Evolutionary conservation across 441 rosid species (phyloP).

Genomic region (Euphorbia schlechtendalii): DNA sequence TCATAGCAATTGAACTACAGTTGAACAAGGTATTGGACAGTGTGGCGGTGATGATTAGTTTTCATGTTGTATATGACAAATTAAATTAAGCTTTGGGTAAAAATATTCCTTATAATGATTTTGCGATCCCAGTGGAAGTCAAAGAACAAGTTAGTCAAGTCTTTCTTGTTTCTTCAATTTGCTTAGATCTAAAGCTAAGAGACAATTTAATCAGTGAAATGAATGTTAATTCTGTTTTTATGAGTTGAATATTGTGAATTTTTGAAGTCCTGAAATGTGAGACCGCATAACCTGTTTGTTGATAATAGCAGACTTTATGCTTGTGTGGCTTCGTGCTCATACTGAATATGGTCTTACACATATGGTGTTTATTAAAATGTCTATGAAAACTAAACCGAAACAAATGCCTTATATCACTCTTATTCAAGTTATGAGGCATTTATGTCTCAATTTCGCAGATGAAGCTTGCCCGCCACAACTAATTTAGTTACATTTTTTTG

Average conservation of each 20-base stretch:
- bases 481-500: too few relatives aligned
- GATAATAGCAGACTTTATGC: too few relatives aligned
- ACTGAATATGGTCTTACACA: too few relatives aligned
- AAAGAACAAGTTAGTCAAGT: slow-evolving; percentile 47
- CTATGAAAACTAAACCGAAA: too few relatives aligned
- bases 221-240: too few relatives aligned
- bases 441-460: too few relatives aligned
- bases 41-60: slow-evolving; percentile 42
- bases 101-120: slow-evolving; percentile 41
- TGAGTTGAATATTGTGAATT: background rate
- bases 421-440: too few relatives aligned
- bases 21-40: slow-evolving; percentile 51
- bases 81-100: slow-evolving; percentile 41
- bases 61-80: slow-evolving; percentile 50
- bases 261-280: background rate
- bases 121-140: slow-evolving; percentile 51
- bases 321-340: too few relatives aligned
- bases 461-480: too few relatives aligned
- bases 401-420: too few relatives aligned
- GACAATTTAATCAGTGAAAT: background rate
- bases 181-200: slow-evolving; percentile 13
- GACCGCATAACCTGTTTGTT: background rate
- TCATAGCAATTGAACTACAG: too few relatives aligned
- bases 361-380: too few relatives aligned
- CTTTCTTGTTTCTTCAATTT: background rate